Base-by-base conservation (phyloP, 805 yeast genomes). In the Saccharomyces jurei region DNA sequence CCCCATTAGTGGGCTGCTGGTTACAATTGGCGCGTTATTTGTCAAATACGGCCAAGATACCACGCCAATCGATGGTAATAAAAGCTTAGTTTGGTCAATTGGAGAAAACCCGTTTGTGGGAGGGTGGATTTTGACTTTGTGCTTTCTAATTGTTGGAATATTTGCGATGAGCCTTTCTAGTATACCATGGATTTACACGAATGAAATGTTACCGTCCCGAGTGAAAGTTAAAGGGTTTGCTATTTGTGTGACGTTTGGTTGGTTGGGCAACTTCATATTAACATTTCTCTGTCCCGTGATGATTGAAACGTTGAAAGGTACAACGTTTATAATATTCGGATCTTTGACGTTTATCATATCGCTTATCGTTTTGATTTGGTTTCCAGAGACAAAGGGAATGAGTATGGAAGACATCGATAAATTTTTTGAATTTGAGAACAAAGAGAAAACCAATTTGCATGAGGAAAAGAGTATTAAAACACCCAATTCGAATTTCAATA, bases 141-240 rank as follows among this genome's bases (percentile, higher is more conserved):
- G 78, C 46, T 72, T 75, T 44, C 64, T 77, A 49, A 67, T 77
- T 49, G 76, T 77, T 27, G 76, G 81, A 2, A 68, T 80, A 0
- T 77, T 75, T 61, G 71, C 82, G 0, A 63, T 80, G 1, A 71
- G 81, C 0, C 65, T 81, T 13, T 67, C 77, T 0, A 73, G 81
- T 47, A 74, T 74, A 2, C 74, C 81, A 32, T 75, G 79, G 79
- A 63, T 81, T 22, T 80, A 78, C 60, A 72, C 79, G 4, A 73
- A 76, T 50, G 85, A 81, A 58, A 64, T 79, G 4, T 73, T 81
- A 47, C 80, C 81, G 0, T 65, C 65, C 1, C 66, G 67, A 28
- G 75, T 78, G 1, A 75, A 80, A 56, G 67, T 77, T 0, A 78
- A 77, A 58, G 82, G 81, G 0, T 65, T 75, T 27, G 70, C 81